Evolutionary conservation across 2,329 filamentous ascomycete species (phyloP).

Genomic region (Epichloe brachyelytri): DNA sequence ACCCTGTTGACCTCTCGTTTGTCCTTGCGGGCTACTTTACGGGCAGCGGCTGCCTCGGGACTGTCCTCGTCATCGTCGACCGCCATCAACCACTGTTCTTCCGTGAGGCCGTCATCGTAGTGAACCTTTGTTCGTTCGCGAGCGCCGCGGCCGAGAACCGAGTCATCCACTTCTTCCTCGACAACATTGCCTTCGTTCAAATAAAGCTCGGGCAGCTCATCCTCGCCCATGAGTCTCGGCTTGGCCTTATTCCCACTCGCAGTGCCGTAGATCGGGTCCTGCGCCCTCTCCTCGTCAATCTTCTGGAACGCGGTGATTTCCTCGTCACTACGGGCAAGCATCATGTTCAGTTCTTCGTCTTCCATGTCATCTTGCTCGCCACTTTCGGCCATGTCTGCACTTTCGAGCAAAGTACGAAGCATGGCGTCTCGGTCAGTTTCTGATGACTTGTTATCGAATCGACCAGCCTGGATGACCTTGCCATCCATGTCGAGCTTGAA

Average conservation of each 20-base stretch:
- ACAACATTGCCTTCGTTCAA: conserved; percentile 73
- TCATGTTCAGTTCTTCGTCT: conserved; percentile 89
- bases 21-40: conserved; percentile 76
- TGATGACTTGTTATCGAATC: conserved; percentile 98
- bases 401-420: conserved; percentile 83
- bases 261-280: conserved; percentile 58
- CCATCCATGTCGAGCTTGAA: conserved; percentile 99
- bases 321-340: conserved; percentile 77
- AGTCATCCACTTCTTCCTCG: conserved; percentile 65
- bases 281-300: conserved; percentile 64
- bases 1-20: conserved; percentile 66
- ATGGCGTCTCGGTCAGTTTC: conserved; percentile 97
- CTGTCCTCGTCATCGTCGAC: conserved; percentile 94
- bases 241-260: conserved; percentile 46
- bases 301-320: conserved; percentile 69
- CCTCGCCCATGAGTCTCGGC: conserved; percentile 74
- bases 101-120: conserved; percentile 94
- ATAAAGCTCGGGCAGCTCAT: conserved; percentile 89
- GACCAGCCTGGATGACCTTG: conserved; percentile 98
- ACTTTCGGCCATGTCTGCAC: conserved; percentile 54
- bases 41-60: conserved; percentile 81
- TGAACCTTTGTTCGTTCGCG: conserved; percentile 88
- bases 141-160: conserved; percentile 70
- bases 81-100: conserved; percentile 97
- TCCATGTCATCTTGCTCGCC: conserved; percentile 94